A percentile compares a stretch with the other conserved stretches of the same genome.
Conservation (phyloP, 257 asterid genomes). For the Solanum etuberosum region DNA sequence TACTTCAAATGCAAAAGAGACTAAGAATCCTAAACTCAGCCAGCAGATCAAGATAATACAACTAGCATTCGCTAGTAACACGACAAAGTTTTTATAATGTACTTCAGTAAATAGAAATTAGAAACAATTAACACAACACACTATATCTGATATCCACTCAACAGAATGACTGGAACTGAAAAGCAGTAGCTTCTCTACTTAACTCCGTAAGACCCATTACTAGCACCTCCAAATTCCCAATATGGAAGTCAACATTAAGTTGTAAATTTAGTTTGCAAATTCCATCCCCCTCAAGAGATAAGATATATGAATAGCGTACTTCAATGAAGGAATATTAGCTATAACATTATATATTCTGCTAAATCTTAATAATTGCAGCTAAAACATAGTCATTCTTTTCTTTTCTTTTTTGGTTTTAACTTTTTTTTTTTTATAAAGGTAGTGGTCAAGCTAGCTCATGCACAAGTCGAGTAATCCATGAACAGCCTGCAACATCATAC, state of each 20-base stretch:
- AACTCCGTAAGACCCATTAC: neutral
- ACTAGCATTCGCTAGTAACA: neutral
- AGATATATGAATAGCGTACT: neutral
- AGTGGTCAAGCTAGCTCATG: neutral
- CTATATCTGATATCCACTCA: neutral
- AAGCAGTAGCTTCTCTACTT: neutral
- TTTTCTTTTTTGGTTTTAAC: neutral
- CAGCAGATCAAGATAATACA: neutral
- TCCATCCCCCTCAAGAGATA: neutral
- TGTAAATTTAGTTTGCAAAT: neutral
- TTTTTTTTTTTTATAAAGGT: neutral
- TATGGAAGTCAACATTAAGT: neutral
- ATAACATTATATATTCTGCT: neutral
- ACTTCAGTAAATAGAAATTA: neutral
- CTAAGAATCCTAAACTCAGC: neutral
- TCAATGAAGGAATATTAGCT: neutral
- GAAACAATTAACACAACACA: neutral
- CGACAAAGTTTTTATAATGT: neutral
- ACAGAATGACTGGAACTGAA: neutral
- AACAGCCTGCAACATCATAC: neutral
- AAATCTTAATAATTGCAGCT: neutral
- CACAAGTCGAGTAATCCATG: neutral
- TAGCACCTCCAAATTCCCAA: neutral
- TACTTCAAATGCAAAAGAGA: neutral
- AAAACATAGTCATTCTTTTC: neutral